Conservation (phyloP, 257 asterid genomes). For the Echites panduratus region DNA sequence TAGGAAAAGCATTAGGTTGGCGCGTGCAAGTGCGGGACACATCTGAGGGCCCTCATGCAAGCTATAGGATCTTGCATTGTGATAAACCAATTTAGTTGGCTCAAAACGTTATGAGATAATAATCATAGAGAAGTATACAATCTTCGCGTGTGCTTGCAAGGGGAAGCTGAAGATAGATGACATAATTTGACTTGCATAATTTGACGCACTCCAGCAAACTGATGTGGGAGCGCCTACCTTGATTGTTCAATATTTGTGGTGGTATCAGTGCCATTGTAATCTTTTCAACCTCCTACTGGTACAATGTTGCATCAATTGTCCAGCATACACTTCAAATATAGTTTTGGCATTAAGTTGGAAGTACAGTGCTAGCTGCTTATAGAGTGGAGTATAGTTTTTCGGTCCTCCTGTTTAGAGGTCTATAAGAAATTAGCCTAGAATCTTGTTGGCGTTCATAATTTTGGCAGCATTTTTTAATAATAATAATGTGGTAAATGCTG, state of each 20-base stretch:
- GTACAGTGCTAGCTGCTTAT: not conserved
- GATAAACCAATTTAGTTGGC: conserved; percentile 46
- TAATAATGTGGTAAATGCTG: not conserved
- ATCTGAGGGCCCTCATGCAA: conserved; percentile 89
- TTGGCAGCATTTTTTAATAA: not conserved
- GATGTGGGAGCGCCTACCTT: too few relatives aligned
- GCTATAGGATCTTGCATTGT: conserved; percentile 56
- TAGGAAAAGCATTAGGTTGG: conserved; percentile 78
- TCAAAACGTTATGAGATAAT: not conserved
- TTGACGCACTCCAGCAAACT: not conserved
- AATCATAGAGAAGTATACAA: not conserved
- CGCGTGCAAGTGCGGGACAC: conserved; percentile 63
- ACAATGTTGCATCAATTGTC: not conserved
- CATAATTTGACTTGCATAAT: not conserved
- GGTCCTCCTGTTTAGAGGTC: too few relatives aligned
- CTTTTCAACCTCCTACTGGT: too few relatives aligned
- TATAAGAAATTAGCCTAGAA: not conserved
- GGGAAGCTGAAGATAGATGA: not conserved
- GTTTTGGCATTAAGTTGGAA: not conserved
- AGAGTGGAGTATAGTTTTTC: not conserved
- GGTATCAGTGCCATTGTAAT: not conserved
- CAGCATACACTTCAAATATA: not conserved
- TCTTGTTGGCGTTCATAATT: too few relatives aligned
- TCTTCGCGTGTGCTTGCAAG: not conserved
- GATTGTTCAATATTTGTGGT: not conserved